A percentile compares a stretch with the other conserved stretches of the same genome.
phyloP scores from a whole-genome alignment of 129 eudicot species.

The Helichrysum umbraculigerum region DNA sequence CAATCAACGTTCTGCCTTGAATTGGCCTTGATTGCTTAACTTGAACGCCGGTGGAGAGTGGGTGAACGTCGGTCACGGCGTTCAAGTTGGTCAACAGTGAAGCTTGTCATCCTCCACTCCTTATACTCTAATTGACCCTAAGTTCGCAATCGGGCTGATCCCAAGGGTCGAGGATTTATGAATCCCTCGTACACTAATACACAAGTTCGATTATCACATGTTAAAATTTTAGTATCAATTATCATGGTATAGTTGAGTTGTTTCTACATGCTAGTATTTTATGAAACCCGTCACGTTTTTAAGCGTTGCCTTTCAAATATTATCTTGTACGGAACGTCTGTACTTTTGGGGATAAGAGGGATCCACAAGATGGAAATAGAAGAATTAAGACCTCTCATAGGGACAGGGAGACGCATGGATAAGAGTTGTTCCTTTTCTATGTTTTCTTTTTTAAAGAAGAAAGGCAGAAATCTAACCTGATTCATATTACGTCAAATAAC shows the following conservation, averaged over 20 bases:
- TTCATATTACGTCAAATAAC: neutral
- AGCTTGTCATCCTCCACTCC: too few species aligned
- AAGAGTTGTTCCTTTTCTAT: neutral
- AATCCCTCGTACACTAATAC: too few species aligned
- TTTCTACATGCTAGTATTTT: neutral
- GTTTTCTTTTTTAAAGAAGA: too few species aligned
- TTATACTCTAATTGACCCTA: too few species aligned
- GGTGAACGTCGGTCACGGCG: too few species aligned
- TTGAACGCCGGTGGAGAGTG: too few species aligned
- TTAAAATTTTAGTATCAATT: neutral
- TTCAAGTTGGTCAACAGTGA: too few species aligned
- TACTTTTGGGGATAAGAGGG: neutral
- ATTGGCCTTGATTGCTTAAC: too few species aligned
- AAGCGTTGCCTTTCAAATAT: neutral
- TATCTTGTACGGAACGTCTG: neutral
- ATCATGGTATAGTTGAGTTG: neutral
- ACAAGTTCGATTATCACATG: neutral
- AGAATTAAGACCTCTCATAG: neutral
- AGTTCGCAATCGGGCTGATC: too few species aligned
- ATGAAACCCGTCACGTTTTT: neutral
- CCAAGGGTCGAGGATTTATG: too few species aligned
- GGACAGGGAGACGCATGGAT: neutral
- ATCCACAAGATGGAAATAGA: neutral
- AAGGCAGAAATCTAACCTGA: neutral
- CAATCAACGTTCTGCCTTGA: too few species aligned